phyloP scores from a whole-genome alignment of 176 grass and related monocot genomes.

The Oryza meyeriana region DNA sequence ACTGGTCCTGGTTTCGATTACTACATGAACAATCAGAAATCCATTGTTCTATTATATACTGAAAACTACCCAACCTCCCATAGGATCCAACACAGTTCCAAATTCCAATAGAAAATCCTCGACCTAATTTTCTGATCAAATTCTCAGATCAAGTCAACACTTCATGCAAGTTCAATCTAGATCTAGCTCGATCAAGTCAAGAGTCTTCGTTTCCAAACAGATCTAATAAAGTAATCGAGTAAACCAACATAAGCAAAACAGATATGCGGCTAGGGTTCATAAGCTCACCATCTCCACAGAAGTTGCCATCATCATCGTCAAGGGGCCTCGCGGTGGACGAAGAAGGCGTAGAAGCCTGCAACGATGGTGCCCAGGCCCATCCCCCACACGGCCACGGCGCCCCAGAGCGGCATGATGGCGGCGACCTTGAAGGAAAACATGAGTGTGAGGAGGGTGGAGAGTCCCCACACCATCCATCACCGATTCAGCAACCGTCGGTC shows the following conservation, averaged over 20 bases:
- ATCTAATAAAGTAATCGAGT: background rate
- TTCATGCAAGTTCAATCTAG: background rate
- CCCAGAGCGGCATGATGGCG: conserved; percentile 43
- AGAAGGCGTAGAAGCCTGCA: conserved; percentile 42
- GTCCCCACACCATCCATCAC: conserved; percentile 30
- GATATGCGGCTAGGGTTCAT: background rate
- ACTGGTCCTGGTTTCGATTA: background rate
- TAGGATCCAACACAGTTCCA: background rate
- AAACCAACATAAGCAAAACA: background rate
- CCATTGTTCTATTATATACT: background rate
- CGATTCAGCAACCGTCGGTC: background rate
- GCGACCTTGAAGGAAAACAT: conserved; percentile 56
- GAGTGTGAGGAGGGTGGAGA: conserved; percentile 45
- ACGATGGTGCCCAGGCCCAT: conserved; percentile 19
- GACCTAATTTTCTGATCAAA: background rate
- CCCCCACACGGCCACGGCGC: conserved; percentile 27
- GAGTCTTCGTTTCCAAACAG: background rate
- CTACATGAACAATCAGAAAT: background rate
- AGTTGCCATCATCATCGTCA: background rate
- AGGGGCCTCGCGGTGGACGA: conserved; percentile 12
- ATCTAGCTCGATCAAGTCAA: too few species aligned
- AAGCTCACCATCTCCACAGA: background rate
- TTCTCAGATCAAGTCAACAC: background rate
- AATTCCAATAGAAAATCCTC: background rate
- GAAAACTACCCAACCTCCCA: background rate